phyloP scores from a whole-genome alignment of 139 green algal genomes.

The Chlorella sp. region DNA sequence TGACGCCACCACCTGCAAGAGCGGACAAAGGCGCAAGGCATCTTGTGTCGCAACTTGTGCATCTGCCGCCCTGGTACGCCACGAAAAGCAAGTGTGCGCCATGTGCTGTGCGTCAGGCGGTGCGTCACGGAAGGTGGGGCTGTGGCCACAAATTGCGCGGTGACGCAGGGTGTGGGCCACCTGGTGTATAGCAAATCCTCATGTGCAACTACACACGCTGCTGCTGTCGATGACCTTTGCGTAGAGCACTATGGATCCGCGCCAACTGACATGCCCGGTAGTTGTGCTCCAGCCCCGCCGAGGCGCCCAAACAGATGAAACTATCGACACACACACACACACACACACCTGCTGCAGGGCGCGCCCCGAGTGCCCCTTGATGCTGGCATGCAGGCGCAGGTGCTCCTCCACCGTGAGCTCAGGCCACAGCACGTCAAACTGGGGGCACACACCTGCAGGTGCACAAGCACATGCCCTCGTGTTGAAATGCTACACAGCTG shows the following conservation, averaged over 20 bases:
- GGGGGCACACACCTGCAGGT: constrained; percentile 61
- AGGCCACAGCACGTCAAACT: constrained; percentile 86
- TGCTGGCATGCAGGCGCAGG: constrained; percentile 61
- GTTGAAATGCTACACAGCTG: not conserved
- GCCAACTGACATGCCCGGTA: not conserved
- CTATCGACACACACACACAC: too few relatives aligned
- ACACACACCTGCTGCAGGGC: constrained; percentile 1
- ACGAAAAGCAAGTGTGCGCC: too few relatives aligned
- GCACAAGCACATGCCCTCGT: not conserved
- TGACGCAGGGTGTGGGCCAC: not conserved
- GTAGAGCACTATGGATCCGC: not conserved
- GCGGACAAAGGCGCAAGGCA: not conserved
- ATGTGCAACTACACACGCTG: not conserved
- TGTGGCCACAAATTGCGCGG: too few relatives aligned
- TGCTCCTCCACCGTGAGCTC: constrained; percentile 76
- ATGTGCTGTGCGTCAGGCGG: too few relatives aligned
- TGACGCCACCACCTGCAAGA: not conserved
- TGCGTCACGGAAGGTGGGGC: too few relatives aligned
- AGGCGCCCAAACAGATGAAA: too few relatives aligned
- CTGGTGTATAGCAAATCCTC: not conserved
- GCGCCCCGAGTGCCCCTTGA: constrained; percentile 48
- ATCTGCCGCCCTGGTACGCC: too few relatives aligned
- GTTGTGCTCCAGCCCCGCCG: not conserved
- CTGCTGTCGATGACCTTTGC: too few relatives aligned
- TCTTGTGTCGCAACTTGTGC: too few relatives aligned